Conservation (phyloP, 345 rosid genomes). For the Eucalyptus pumila region DNA sequence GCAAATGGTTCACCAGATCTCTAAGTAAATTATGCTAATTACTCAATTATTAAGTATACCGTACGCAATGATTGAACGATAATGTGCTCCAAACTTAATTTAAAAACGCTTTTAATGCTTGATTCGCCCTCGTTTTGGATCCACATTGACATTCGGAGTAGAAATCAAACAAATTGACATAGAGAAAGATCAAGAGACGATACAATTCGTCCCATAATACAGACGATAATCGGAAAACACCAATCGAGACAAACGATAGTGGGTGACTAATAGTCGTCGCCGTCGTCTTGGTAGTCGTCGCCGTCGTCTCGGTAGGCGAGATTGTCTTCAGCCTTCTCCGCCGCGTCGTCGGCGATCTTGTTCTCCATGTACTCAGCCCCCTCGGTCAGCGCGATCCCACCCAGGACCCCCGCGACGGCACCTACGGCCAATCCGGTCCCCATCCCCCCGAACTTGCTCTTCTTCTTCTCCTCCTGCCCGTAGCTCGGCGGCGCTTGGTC, state of each 20-base stretch:
- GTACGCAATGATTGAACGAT: background rate
- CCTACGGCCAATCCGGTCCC: slow-evolving; percentile 87
- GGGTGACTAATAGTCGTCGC: background rate
- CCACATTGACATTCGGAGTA: background rate
- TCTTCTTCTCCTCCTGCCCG: slow-evolving; percentile 17
- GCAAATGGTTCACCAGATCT: background rate
- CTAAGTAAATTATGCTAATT: background rate
- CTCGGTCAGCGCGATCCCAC: slow-evolving; percentile 65
- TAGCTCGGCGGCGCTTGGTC: slow-evolving; percentile 11
- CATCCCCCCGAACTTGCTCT: slow-evolving; percentile 65
- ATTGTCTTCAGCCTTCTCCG: slow-evolving; percentile 56
- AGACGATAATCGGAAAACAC: background rate
- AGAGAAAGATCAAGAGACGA: background rate
- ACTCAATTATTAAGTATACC: background rate
- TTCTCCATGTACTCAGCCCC: slow-evolving; percentile 70
- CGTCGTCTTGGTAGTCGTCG: background rate
- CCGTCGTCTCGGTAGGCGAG: slow-evolving; percentile 11
- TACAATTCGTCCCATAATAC: background rate
- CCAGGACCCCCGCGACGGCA: slow-evolving; percentile 63
- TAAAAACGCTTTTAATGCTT: background rate
- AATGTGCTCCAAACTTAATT: background rate
- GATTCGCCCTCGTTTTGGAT: background rate
- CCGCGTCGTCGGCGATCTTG: slow-evolving; percentile 37
- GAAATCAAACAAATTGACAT: background rate
- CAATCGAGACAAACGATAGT: background rate